Evolutionary conservation across 176 grass and related monocot species (phyloP).

Genomic region (Pontederia crassipes): DNA sequence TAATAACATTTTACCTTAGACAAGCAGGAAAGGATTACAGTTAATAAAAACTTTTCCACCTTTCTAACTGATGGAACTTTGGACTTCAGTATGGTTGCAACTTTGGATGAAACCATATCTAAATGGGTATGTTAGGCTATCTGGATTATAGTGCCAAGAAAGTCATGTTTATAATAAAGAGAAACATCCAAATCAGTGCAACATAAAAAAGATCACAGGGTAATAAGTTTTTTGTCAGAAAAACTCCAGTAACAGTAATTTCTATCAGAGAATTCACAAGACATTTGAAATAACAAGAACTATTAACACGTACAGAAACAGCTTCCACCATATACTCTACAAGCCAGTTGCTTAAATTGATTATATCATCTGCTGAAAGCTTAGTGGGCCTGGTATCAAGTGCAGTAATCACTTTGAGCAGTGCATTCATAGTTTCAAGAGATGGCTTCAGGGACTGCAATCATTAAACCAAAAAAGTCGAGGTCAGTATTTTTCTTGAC

Average conservation of each 20-base stretch:
- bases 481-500: slow-evolving; percentile 4
- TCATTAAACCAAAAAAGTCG: slow-evolving; percentile 4
- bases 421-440: slow-evolving; percentile 45
- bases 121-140: no score
- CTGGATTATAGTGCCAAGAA: no score
- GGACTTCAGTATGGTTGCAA: no score
- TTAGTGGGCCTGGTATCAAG: slow-evolving; percentile 57
- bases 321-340: slow-evolving; percentile 54
- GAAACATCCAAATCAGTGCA: no score
- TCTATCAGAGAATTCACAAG: background rate
- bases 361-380: slow-evolving; percentile 39
- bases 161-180: no score
- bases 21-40: no score
- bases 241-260: background rate
- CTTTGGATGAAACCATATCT: no score
- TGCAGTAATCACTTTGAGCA: slow-evolving; percentile 58
- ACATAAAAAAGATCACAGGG: no score
- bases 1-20: no score
- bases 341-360: slow-evolving; percentile 37
- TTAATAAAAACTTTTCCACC: no score
- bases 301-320: slow-evolving; percentile 51
- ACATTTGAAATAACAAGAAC: slow-evolving; percentile 2
- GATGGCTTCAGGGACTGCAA: slow-evolving; percentile 37
- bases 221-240: no score
- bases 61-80: no score